Conservation (phyloP, 1,284 basidiomycete genomes). For the Stereum hirsutum region DNA sequence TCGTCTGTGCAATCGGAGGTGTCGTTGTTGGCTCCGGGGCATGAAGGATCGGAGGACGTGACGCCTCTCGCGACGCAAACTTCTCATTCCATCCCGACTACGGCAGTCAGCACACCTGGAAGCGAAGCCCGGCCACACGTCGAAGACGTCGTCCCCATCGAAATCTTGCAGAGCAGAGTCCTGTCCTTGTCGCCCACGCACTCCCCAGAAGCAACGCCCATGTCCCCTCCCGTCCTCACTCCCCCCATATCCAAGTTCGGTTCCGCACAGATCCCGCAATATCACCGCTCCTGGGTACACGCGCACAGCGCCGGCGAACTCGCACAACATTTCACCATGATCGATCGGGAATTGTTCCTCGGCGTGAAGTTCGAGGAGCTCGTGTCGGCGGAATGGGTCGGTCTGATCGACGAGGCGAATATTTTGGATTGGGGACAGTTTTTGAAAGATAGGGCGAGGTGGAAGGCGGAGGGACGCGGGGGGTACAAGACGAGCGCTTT, state of each 20-base stretch:
- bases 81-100: not conserved
- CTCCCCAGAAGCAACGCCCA: conserved; percentile 10
- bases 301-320: conserved; percentile 49
- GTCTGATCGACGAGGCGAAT: conserved; percentile 48
- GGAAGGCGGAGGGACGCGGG: conserved; percentile 54
- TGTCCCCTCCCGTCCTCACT: conserved; percentile 1
- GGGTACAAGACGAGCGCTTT: conserved; percentile 60
- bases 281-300: conserved; percentile 62
- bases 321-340: conserved; percentile 78
- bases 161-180: conserved; percentile 56
- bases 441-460: conserved; percentile 64
- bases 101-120: conserved; percentile 22
- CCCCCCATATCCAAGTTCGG: conserved; percentile 9
- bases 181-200: conserved; percentile 17
- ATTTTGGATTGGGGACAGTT: conserved; percentile 80
- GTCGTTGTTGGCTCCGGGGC: conserved; percentile 4
- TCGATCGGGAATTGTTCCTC: conserved; percentile 82
- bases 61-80: conserved; percentile 7
- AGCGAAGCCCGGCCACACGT: conserved; percentile 38
- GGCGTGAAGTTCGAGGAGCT: conserved; percentile 80
- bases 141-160: conserved; percentile 56
- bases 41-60: conserved; percentile 7
- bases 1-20: conserved; percentile 9
- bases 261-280: conserved; percentile 19
- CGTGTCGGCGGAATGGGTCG: conserved; percentile 59